Base-by-base conservation (phyloP, 371 early-diverging fungal species). In the Mucor saturninus region DNA sequence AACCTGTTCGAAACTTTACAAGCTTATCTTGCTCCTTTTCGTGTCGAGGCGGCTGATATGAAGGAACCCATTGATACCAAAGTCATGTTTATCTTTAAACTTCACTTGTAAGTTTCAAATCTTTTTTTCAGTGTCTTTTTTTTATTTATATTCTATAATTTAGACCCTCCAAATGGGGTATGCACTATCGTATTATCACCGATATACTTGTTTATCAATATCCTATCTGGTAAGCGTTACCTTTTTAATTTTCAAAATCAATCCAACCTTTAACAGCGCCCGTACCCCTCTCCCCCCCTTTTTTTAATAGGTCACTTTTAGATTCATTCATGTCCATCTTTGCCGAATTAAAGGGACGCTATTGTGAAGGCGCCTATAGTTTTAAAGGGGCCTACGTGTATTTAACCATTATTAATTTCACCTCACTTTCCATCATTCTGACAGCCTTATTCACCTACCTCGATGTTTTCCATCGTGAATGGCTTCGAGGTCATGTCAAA, bases 121-220 rank as follows among this genome's bases (percentile, higher is more conserved):
- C 14, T 43, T 43, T 43, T 43, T 40, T 11, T 11, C n/a, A 48
- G 0, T 48, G 28, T 49, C 21, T 7, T 46, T 21, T 46, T 4
- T 5, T 46, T 21, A 5, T n/a, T 21, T 46, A 14, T 21, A 5
- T 26, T 3, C 3, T 46, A 6, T 46, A 26, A 7, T 14, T 45
- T 79, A 82, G 46, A 43, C 79, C 4, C 77, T 82, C 82, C 5
- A 79, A 68, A 54, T 82, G 77, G 71, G 82, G 82, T 10, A 60
- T 74, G 64, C 82, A 82, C 59, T 82, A 71, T 52, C 73, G 80
- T 11, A 68, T 67, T 10, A 72, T 82, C 6, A 77, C 71, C 11
- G 76, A 75, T 10, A 69, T 82, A n/a, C 56, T 73, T 4, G 77
- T 82, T 3, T 67, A 72, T 11, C 82, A 82, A 59, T 82, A 70